These are phyloP conservation scores for Drechslera avenae DNA, from an alignment of 2,329 filamentous ascomycete genomes.

Conservation along the genomic window DNA sequence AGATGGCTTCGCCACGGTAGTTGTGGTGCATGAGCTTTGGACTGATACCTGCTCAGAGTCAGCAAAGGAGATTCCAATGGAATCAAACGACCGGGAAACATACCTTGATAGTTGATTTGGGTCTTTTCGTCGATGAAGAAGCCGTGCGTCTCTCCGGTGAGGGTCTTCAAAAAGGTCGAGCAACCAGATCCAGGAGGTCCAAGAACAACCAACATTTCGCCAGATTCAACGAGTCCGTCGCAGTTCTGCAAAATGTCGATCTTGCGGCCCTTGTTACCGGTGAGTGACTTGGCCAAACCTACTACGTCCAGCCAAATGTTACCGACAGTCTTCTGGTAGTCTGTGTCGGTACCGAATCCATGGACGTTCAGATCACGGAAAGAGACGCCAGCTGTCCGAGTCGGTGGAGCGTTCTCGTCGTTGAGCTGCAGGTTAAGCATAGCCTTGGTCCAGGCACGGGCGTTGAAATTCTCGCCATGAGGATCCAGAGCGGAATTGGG, in stretches of 20 bases:
- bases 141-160: constrained; percentile 82
- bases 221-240: constrained; percentile 70
- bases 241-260: constrained; percentile 71
- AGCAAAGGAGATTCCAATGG: constrained; percentile 5
- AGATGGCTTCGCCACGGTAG: constrained; percentile 85
- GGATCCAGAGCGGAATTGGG: constrained; percentile 54
- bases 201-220: constrained; percentile 77
- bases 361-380: constrained; percentile 56
- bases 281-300: constrained; percentile 45
- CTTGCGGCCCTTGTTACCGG: constrained; percentile 43
- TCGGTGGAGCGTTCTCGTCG: constrained; percentile 50
- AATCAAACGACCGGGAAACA: not conserved
- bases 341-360: constrained; percentile 55
- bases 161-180: constrained; percentile 82
- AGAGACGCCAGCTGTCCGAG: constrained; percentile 54
- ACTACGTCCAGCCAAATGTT: constrained; percentile 53
- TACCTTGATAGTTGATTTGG: constrained; percentile 77
- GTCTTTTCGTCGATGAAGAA: constrained; percentile 72
- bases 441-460: constrained; percentile 56
- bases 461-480: constrained; percentile 53
- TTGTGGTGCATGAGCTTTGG: constrained; percentile 75
- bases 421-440: constrained; percentile 54
- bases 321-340: constrained; percentile 58
- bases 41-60: constrained; percentile 58
- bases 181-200: constrained; percentile 73